Conservation (phyloP, 345 rosid genomes). For the Psidium guajava region DNA sequence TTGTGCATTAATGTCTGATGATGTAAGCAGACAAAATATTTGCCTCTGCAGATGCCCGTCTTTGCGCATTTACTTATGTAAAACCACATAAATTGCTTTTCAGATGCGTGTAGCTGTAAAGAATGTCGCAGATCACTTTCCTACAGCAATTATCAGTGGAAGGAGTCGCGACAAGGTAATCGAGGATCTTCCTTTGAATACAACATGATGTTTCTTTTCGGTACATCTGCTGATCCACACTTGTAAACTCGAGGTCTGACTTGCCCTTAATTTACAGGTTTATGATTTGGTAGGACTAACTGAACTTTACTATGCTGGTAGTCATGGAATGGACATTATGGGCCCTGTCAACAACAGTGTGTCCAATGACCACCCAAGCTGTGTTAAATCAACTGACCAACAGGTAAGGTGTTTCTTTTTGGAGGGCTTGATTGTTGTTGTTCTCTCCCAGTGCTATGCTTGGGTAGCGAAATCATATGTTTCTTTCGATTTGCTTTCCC, state of each 20-base stretch:
- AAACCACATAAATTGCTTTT: background rate
- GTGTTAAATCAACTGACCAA: slow-evolving; percentile 56
- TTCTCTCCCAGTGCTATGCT: background rate
- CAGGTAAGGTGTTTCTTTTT: slow-evolving; percentile 24
- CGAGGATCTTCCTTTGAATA: background rate
- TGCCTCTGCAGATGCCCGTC: background rate
- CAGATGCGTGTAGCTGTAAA: slow-evolving; percentile 93
- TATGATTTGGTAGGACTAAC: slow-evolving; percentile 79
- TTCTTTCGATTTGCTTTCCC: background rate
- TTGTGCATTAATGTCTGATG: slow-evolving; percentile 58
- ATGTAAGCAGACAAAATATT: slow-evolving; percentile 28
- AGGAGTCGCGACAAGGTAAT: slow-evolving; percentile 86
- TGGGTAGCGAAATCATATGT: background rate
- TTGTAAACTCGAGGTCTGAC: background rate
- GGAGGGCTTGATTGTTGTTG: background rate
- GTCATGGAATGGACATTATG: slow-evolving; percentile 99
- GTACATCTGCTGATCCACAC: background rate
- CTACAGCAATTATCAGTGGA: slow-evolving; percentile 94
- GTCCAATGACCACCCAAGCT: slow-evolving; percentile 32
- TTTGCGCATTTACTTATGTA: background rate
- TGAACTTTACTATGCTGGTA: slow-evolving; percentile 95
- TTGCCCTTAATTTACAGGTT: slow-evolving; percentile 37
- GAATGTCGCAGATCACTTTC: slow-evolving; percentile 62
- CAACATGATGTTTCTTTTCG: background rate
- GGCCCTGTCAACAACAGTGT: slow-evolving; percentile 33